Conservation (phyloP, 805 yeast species). For the Starmerella bacillaris region DNA sequence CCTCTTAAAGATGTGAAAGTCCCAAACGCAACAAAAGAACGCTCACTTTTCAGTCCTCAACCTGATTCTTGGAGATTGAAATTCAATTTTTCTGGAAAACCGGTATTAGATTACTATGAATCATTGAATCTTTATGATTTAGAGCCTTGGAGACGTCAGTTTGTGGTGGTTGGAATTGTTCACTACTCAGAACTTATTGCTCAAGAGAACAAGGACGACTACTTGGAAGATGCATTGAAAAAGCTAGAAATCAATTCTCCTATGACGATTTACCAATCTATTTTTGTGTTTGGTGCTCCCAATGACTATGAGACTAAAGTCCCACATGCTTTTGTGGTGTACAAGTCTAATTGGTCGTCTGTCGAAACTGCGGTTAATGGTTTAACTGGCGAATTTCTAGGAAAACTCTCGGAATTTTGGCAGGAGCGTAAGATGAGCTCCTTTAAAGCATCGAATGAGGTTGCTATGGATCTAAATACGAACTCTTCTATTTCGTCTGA, state of each 20-base stretch:
- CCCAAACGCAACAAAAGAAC: constrained; percentile 21
- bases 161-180: constrained; percentile 32
- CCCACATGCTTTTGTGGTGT: constrained; percentile 15
- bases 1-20: constrained; percentile 46
- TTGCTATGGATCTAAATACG: constrained; percentile 3
- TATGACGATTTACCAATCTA: constrained; percentile 35
- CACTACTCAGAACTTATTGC: constrained; percentile 18
- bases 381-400: constrained; percentile 44
- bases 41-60: constrained; percentile 12
- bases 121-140: constrained; percentile 77
- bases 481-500: background rate
- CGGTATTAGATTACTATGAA: constrained; percentile 38
- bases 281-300: constrained; percentile 33
- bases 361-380: constrained; percentile 58
- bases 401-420: constrained; percentile 43
- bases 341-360: constrained; percentile 22
- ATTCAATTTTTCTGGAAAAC: constrained; percentile 34
- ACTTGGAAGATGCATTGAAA: constrained; percentile 12
- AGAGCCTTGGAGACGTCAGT: constrained; percentile 71
- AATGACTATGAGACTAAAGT: constrained; percentile 2
- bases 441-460: constrained; percentile 47
- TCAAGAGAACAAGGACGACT: constrained; percentile 17
- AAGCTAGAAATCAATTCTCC: constrained; percentile 33
- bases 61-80: constrained; percentile 74
- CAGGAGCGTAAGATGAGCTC: constrained; percentile 59